A percentile compares a stretch with the other conserved stretches of the same genome.
These are phyloP conservation scores for Schoenoplectus tabernaemontani DNA, from an alignment of 202 grass and related monocot species.

Conservation along the genomic window DNA sequence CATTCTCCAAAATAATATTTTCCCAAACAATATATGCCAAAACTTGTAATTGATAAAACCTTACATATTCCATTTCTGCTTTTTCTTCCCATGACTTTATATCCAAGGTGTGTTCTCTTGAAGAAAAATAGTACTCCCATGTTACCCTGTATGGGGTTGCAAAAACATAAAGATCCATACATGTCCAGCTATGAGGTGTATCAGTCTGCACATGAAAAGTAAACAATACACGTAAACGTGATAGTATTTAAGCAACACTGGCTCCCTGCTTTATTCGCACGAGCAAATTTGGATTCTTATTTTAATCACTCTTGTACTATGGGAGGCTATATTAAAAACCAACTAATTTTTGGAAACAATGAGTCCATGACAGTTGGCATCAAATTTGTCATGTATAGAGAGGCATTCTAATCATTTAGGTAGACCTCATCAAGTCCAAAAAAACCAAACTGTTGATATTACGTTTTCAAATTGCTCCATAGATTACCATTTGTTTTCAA, in stretches of 20 bases:
- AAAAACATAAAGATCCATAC: constrained; percentile 99
- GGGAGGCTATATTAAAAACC: neutral
- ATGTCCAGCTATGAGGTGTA: constrained; percentile 80
- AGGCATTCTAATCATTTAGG: neutral
- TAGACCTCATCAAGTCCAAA: neutral
- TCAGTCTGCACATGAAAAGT: constrained; percentile 42
- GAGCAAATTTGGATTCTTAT: neutral
- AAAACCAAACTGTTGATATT: neutral
- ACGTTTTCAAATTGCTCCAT: neutral
- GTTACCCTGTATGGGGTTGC: constrained; percentile 91
- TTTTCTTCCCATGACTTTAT: constrained; percentile 89
- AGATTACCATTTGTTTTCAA: neutral
- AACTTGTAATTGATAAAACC: constrained; percentile 23
- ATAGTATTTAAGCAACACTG: neutral
- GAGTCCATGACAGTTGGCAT: neutral
- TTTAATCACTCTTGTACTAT: neutral
- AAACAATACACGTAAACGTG: neutral
- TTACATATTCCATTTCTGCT: constrained; percentile 85
- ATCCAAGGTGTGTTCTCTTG: constrained; percentile 63
- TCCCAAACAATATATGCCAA: neutral
- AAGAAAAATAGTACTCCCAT: constrained; percentile 88
- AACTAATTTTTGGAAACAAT: neutral
- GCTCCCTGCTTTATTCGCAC: neutral
- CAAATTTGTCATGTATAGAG: neutral
- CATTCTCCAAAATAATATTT: constrained; percentile 6